Evolutionary conservation across 2,329 filamentous ascomycete genomes (phyloP).

Genomic region (Nothomitra cinnamomea): DNA sequence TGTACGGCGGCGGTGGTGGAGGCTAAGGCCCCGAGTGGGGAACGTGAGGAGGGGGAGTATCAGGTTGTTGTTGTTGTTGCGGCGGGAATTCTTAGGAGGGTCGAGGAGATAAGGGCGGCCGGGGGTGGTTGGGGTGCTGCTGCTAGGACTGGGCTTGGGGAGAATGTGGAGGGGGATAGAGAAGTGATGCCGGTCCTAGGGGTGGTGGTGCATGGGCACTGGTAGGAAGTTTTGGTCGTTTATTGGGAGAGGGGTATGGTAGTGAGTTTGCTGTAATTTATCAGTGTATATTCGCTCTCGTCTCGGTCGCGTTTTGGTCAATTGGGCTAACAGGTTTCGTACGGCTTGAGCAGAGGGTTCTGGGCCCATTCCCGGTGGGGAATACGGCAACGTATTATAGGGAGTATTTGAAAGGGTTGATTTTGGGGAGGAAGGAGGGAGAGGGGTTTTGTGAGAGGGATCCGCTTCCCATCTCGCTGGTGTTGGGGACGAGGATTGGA

Average conservation of each 20-base stretch:
- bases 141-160: neutral
- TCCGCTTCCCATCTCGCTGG: neutral
- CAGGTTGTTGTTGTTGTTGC: neutral
- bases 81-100: neutral
- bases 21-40: neutral
- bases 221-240: neutral
- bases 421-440: neutral
- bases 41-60: neutral
- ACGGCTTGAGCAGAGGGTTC: neutral
- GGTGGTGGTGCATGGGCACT: neutral
- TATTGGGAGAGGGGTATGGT: neutral
- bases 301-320: neutral
- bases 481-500: neutral
- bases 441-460: neutral
- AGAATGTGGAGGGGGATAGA: neutral
- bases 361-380: neutral
- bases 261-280: neutral
- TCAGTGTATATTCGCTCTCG: neutral
- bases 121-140: neutral
- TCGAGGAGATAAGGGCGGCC: neutral
- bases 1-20: neutral
- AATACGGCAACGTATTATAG: neutral
- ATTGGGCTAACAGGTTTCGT: neutral
- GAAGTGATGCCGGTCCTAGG: neutral
- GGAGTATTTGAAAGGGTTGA: neutral